These are phyloP conservation scores for Leishmania gerbilli DNA, from an alignment of 208 protist genomes.

Conservation along the genomic window DNA sequence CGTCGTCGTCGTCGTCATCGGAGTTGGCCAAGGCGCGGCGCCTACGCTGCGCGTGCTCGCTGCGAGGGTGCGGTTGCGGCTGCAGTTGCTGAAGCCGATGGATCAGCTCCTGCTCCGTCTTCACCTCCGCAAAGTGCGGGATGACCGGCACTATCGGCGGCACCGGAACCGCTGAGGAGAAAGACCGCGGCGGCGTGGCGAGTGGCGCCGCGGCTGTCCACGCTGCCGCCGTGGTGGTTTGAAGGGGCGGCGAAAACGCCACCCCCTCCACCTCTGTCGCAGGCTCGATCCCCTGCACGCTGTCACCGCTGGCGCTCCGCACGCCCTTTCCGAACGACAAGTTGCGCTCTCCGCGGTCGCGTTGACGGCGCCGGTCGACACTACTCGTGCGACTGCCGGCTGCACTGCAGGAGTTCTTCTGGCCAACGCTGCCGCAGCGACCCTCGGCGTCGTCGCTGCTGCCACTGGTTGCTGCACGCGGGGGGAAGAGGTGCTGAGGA, in stretches of 20 bases:
- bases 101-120: conserved; percentile 7
- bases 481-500: background rate
- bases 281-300: no score
- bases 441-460: background rate
- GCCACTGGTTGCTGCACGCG: background rate
- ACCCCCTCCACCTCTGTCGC: background rate
- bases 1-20: conserved; percentile 8
- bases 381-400: background rate
- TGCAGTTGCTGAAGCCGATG: background rate
- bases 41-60: conserved; percentile 16
- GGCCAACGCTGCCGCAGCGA: background rate
- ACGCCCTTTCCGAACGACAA: background rate
- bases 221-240: background rate
- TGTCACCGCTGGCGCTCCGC: background rate
- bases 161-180: background rate
- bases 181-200: background rate
- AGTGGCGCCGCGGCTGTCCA: background rate
- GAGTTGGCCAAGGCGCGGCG: background rate
- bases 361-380: conserved; percentile 10
- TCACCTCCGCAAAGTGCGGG: conserved; percentile 17
- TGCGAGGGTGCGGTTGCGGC: conserved; percentile 21
- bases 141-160: conserved; percentile 12
- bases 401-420: background rate
- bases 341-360: background rate
- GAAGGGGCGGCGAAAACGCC: background rate